phyloP scores from a whole-genome alignment of 805 yeast genomes.

The Isabelozyma gotoi region DNA sequence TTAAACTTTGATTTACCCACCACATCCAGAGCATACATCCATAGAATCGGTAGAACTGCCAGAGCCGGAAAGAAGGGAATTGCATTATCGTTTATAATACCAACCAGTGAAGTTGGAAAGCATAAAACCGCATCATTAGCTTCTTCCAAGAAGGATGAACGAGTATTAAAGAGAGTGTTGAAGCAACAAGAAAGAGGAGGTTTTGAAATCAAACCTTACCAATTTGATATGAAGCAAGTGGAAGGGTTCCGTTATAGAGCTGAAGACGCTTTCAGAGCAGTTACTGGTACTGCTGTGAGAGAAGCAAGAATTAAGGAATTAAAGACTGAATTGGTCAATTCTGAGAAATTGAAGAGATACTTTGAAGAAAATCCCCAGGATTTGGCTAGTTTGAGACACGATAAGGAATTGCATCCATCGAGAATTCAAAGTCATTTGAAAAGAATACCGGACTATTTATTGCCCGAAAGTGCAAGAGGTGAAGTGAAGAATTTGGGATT shows the following conservation, averaged over 20 bases:
- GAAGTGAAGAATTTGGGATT: slow-evolving; percentile 59
- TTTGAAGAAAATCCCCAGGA: slow-evolving; percentile 98
- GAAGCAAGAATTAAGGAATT: slow-evolving; percentile 91
- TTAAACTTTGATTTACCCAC: slow-evolving; percentile 92
- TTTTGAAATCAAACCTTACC: slow-evolving; percentile 78
- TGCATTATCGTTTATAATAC: slow-evolving; percentile 89
- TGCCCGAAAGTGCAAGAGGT: slow-evolving; percentile 75
- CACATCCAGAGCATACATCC: slow-evolving; percentile 85
- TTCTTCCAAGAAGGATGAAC: slow-evolving; percentile 81
- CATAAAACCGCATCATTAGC: slow-evolving; percentile 76
- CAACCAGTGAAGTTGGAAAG: slow-evolving; percentile 79
- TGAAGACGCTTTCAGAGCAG: slow-evolving; percentile 96
- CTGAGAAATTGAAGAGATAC: slow-evolving; percentile 88
- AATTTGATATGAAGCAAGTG: slow-evolving; percentile 87
- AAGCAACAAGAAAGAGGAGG: slow-evolving; percentile 76
- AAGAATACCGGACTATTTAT: slow-evolving; percentile 86
- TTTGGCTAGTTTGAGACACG: slow-evolving; percentile 84
- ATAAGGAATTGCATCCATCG: slow-evolving; percentile 80
- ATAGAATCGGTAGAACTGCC: slow-evolving; percentile 96
- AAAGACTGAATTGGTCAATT: slow-evolving; percentile 79
- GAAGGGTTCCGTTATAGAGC: slow-evolving; percentile 95
- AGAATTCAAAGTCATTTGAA: slow-evolving; percentile 83
- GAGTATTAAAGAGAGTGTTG: slow-evolving; percentile 71
- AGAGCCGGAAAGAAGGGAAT: slow-evolving; percentile 96
- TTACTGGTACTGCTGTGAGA: slow-evolving; percentile 83